phyloP scores from a whole-genome alignment of 192 early-diverging fungal genomes.

The Backusella psychrophila region DNA sequence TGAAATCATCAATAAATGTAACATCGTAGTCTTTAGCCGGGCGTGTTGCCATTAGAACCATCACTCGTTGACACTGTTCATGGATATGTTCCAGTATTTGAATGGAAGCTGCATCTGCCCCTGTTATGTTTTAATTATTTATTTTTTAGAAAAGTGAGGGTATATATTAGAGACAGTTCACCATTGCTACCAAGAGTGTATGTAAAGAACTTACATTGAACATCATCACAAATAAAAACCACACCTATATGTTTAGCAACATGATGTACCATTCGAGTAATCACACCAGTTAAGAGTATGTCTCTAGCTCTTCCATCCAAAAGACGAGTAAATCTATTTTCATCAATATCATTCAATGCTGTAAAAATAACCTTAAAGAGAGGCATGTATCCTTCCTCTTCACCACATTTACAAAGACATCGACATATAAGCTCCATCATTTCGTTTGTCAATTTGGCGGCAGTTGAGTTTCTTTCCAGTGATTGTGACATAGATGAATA shows the following conservation, averaged over 20 bases:
- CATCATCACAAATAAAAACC: conserved; percentile 44
- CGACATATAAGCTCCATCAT: conserved; percentile 25
- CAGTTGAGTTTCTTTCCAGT: neutral
- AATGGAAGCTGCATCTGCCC: conserved; percentile 45
- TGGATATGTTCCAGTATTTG: conserved; percentile 40
- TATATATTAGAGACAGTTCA: neutral
- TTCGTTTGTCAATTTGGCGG: conserved; percentile 10
- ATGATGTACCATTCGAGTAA: conserved; percentile 38
- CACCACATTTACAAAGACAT: conserved; percentile 42
- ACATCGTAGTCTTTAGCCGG: conserved; percentile 37
- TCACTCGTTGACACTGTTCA: conserved; percentile 37
- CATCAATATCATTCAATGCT: conserved; percentile 31
- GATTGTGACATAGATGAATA: conserved; percentile 1
- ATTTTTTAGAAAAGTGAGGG: neutral
- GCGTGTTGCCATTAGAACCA: conserved; percentile 45
- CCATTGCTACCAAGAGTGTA: neutral
- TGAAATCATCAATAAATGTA: conserved; percentile 20
- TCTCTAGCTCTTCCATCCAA: conserved; percentile 34
- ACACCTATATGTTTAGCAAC: conserved; percentile 33
- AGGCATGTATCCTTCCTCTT: conserved; percentile 32
- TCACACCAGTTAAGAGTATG: conserved; percentile 36
- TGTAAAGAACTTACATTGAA: conserved; percentile 42
- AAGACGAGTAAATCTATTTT: conserved; percentile 31
- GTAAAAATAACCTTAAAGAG: conserved; percentile 30
- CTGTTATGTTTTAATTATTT: conserved; percentile 20